Evolutionary conservation across 768 basidiomycete genomes (phyloP).

Genomic region (Leccinum rimulosum): DNA sequence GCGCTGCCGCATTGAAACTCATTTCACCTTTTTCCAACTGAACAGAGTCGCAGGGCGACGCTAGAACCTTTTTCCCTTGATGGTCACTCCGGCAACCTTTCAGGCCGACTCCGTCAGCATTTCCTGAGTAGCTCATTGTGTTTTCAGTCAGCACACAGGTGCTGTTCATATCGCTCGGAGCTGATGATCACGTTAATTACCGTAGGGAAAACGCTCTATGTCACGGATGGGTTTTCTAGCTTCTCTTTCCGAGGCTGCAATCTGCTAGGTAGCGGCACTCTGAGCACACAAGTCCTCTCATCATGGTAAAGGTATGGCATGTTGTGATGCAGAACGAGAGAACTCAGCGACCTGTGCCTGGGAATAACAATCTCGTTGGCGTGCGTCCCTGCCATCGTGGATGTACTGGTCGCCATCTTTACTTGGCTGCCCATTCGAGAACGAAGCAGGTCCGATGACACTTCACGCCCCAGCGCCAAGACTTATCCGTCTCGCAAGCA

Average conservation of each 20-base stretch:
- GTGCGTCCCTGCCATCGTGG: background rate
- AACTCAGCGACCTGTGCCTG: background rate
- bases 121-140: no score
- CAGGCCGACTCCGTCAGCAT: no score
- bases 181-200: background rate
- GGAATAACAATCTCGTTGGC: background rate
- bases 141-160: background rate
- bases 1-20: no score
- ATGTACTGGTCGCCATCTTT: conserved; percentile 1
- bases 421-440: background rate
- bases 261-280: background rate
- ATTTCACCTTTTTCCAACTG: no score
- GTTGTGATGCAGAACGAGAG: background rate
- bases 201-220: background rate
- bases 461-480: background rate
- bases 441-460: background rate
- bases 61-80: no score
- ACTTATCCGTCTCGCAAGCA: background rate
- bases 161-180: no score
- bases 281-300: background rate
- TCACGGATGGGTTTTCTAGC: background rate
- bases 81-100: no score
- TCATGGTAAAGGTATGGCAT: background rate
- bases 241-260: background rate
- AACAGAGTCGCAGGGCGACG: no score